Evolutionary conservation across 2,329 filamentous ascomycete species (phyloP).

Genomic region (Pestalotiopsis sp.): DNA sequence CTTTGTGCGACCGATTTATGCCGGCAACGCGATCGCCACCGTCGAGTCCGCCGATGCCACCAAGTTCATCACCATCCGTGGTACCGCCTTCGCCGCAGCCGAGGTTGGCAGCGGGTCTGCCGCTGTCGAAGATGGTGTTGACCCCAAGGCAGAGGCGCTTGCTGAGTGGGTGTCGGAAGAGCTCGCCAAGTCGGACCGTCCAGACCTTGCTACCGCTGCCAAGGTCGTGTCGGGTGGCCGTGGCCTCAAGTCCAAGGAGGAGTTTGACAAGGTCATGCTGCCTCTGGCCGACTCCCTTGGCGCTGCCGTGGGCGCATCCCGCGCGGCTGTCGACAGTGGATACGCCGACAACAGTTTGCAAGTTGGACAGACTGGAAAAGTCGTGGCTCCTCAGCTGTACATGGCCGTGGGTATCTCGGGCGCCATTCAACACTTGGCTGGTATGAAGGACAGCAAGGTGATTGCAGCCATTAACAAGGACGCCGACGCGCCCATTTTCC

Average conservation of each 20-base stretch:
- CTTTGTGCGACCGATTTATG: constrained; percentile 96
- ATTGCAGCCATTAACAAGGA: constrained; percentile 99
- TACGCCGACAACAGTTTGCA: constrained; percentile 98
- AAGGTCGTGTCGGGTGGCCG: constrained; percentile 92
- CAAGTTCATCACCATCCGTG: constrained; percentile 91
- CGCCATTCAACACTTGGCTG: constrained; percentile 95
- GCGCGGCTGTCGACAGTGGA: constrained; percentile 93
- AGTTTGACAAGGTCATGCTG: constrained; percentile 91
- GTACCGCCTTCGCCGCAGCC: constrained; percentile 84
- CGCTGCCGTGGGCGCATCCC: constrained; percentile 92
- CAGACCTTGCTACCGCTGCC: constrained; percentile 86
- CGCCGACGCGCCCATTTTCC: constrained; percentile 94
- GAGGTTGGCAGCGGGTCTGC: constrained; percentile 74
- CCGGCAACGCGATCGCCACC: constrained; percentile 94
- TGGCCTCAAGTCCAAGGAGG: constrained; percentile 95
- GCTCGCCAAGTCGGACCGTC: constrained; percentile 88
- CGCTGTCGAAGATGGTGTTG: constrained; percentile 76
- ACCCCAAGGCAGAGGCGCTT: constrained; percentile 73
- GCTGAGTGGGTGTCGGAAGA: constrained; percentile 95
- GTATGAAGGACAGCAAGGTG: constrained; percentile 99
- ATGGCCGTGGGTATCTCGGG: constrained; percentile 95
- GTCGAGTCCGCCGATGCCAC: constrained; percentile 85
- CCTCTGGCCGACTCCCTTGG: constrained; percentile 91
- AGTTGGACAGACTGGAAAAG: constrained; percentile 98
- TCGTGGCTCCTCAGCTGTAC: constrained; percentile 94